Evolutionary conservation across 2,329 filamentous ascomycete species (phyloP), one percentile per base, ranked within the genome.

Genomic region (Clarireedia paspali): DNA sequence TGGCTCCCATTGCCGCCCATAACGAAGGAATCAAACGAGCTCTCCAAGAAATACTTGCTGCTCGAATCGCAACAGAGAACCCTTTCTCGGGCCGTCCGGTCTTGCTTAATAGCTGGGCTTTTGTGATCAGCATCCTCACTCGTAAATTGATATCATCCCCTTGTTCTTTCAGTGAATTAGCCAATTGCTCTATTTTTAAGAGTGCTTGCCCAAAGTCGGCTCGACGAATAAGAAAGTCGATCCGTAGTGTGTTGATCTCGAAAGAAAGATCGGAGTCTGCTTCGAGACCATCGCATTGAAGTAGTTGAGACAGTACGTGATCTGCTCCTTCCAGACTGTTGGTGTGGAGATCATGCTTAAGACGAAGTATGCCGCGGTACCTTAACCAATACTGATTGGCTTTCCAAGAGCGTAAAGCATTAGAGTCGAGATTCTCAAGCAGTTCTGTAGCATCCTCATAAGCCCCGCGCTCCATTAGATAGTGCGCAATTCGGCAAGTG

Each of bases 351-450:
- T 85, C 82, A 57, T 78, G 75, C 61, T 79, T 81, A 9, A 89
- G 71, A 64, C 83, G 84, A 57, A 89, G 75, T 45, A 90, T 76
- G 4, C 81, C 84, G 14, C 82, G 77, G 66, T 85, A 87, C 55
- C 83, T 83, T 60, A 80, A 74, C 75, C 87, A 83, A 66, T 87
- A 85, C 63, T 95, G 89, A 60, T 86, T 84, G 17, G 87, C 79
- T 70, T 91, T 95, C 68, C 91, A 80, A 0, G 88, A 85, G 3
- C 87, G 83, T 40, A 88, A 75, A 4, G 79, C 74, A 57, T 85
- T 80, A 3, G 77, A 73, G 50, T 85, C 78, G 17, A 90, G 70
- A 27, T 74, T 73, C 53, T 85, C 78, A 47, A 92, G 73, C 26
- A 76, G 75, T 12, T 74, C 71, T 52, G 85, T 75, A 0, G 87